Conservation (phyloP, 768 basidiomycete species). For the Pleurotus ostreatus region DNA sequence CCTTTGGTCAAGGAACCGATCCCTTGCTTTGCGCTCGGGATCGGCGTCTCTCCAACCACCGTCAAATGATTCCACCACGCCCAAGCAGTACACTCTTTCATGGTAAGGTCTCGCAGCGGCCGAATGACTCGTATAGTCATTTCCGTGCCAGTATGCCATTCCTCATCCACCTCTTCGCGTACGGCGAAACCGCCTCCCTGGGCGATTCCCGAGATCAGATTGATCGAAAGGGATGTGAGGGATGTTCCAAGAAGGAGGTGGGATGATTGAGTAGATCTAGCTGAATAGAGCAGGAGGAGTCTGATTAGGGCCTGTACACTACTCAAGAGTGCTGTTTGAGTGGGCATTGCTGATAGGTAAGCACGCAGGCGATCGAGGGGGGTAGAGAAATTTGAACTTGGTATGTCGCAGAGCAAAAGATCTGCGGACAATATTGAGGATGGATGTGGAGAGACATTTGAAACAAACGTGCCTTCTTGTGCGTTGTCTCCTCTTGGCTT, state of each 20-base stretch:
- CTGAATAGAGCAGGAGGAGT: slow-evolving; percentile 67
- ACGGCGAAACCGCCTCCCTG: slow-evolving; percentile 76
- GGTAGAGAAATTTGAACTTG: slow-evolving; percentile 9
- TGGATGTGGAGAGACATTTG: background rate
- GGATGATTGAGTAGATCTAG: slow-evolving; percentile 54
- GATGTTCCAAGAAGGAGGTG: slow-evolving; percentile 78
- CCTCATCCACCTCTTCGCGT: slow-evolving; percentile 65
- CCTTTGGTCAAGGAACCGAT: slow-evolving; percentile 70
- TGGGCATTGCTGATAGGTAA: slow-evolving; percentile 67
- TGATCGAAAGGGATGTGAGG: slow-evolving; percentile 73
- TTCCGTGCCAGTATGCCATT: slow-evolving; percentile 42
- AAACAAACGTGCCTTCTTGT: slow-evolving; percentile 41
- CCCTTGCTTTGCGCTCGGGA: slow-evolving; percentile 46
- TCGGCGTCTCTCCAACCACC: slow-evolving; percentile 46
- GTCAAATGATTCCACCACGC: slow-evolving; percentile 65
- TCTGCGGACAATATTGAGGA: slow-evolving; percentile 17
- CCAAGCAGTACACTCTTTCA: slow-evolving; percentile 78
- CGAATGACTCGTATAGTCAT: slow-evolving; percentile 49
- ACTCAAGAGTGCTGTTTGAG: slow-evolving; percentile 62
- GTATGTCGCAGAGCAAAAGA: slow-evolving; percentile 23
- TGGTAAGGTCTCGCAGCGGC: slow-evolving; percentile 68
- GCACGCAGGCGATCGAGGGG: slow-evolving; percentile 32
- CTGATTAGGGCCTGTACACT: slow-evolving; percentile 59
- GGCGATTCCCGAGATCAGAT: slow-evolving; percentile 67
- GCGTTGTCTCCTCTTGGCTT: slow-evolving; percentile 38